Base-by-base conservation (phyloP, 257 asterid species). In the Jacaranda copaia region DNA sequence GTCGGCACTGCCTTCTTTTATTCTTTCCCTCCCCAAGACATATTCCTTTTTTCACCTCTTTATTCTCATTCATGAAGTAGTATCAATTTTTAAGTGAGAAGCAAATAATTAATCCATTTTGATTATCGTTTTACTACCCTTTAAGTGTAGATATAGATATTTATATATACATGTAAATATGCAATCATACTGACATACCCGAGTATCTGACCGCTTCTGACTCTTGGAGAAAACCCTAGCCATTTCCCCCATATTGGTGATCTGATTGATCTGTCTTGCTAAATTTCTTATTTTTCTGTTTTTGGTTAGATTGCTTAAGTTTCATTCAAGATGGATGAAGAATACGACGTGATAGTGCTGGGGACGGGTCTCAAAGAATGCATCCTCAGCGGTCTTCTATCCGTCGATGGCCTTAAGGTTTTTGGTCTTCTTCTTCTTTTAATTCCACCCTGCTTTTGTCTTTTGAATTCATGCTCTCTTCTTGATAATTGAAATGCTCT, bases 291-390 rank as follows among this genome's bases (percentile, higher is more conserved):
- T 53, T 55, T 56, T 71, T 35, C 49, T 16, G 42, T 55, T 36
- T 19, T n/a, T 52, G 72, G 35, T 58, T 42, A 38, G 73, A 79
- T 62, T 57, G 52, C 19, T 12, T 42, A 65, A 59, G 58, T 70
- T 66, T 68, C 55, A 60, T 72, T 43, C 11, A 74, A 68, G 70
- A 88, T 88, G 92, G 92, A 88, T 88, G 92, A 88, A 82, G 92
- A 86, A 83, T 88, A 88, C 62, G 92, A 88, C 63, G 92, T 88
- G 83, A 88, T 88, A 48, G 92, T 88, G 80, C 84, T 88, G 59
- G 92, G 92, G 43, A 88, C 90, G n/a, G 92, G 92, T 66, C 90
- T 88, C 81, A 88, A 88, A 80, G 92, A 88, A 80, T 88, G 92
- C 89, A 88, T 88, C 79, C 92, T 88, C 85, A 88, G 92, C 82